phyloP scores from a whole-genome alignment of 768 basidiomycete genomes.

The Panaeolus papilionaceus region DNA sequence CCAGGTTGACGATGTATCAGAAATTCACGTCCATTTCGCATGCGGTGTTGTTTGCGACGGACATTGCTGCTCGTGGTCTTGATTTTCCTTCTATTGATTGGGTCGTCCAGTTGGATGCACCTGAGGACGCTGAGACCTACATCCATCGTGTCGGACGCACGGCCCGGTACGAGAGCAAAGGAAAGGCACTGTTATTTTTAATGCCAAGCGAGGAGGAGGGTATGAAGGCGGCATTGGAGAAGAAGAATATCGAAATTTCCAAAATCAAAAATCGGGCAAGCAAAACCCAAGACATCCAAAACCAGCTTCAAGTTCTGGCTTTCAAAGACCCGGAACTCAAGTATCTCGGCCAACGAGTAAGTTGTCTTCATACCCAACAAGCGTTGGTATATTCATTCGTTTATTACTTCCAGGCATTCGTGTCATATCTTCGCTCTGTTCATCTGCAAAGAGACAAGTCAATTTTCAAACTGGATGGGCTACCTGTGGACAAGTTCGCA shows the following conservation, averaged over 20 bases:
- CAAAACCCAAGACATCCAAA: conserved; percentile 85
- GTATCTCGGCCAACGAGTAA: conserved; percentile 90
- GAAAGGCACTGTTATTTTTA: conserved; percentile 83
- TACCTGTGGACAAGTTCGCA: conserved; percentile 86
- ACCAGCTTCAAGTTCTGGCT: conserved; percentile 89
- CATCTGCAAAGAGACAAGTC: conserved; percentile 94
- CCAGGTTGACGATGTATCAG: conserved; percentile 81
- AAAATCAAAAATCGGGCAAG: conserved; percentile 89
- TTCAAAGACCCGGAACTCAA: conserved; percentile 98
- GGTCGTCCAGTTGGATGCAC: conserved; percentile 95
- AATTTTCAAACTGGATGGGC: conserved; percentile 84
- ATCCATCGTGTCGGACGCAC: conserved; percentile 97
- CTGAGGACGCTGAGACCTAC: conserved; percentile 97
- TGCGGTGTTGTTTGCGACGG: conserved; percentile 92
- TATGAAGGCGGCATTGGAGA: conserved; percentile 73
- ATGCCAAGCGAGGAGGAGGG: conserved; percentile 94
- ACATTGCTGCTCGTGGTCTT: conserved; percentile 93
- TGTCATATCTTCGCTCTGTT: conserved; percentile 93
- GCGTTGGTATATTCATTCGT: background rate
- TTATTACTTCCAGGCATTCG: conserved; percentile 72
- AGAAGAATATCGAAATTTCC: conserved; percentile 73
- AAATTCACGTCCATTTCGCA: conserved; percentile 84
- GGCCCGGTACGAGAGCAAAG: conserved; percentile 90
- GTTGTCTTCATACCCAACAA: conserved; percentile 28
- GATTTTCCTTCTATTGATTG: conserved; percentile 98